phyloP scores from a whole-genome alignment of 148 eudicot genomes.

The Amaranthus cruentus region DNA sequence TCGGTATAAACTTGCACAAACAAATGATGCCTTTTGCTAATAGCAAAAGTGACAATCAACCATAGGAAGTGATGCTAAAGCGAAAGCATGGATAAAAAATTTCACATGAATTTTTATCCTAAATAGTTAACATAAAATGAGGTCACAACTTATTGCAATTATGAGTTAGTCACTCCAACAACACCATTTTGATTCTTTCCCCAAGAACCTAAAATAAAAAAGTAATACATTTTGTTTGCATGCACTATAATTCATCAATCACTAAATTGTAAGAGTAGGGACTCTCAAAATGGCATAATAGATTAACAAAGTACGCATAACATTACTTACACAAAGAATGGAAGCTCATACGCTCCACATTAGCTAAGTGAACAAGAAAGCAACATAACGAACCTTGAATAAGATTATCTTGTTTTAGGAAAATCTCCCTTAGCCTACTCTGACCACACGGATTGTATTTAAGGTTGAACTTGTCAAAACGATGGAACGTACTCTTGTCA shows the following conservation, averaged over 20 bases:
- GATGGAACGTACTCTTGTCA: conserved; percentile 99
- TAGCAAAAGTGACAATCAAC: background rate
- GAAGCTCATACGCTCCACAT: background rate
- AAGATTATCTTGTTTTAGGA: conserved; percentile 95
- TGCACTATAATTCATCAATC: no score
- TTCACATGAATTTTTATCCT: background rate
- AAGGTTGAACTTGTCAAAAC: conserved; percentile 96
- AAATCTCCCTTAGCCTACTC: conserved; percentile 98
- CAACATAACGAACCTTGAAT: conserved; percentile 70
- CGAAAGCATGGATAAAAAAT: background rate
- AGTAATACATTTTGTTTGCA: no score
- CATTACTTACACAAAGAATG: background rate
- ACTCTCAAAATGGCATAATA: no score
- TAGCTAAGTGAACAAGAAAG: conserved; percentile 7
- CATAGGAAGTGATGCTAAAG: background rate
- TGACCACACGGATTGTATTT: conserved; percentile 99
- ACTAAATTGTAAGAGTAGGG: no score
- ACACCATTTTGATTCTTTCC: no score
- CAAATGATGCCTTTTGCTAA: background rate
- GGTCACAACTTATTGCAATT: no score
- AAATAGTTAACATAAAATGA: background rate
- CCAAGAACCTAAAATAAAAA: no score
- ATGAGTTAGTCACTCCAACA: no score
- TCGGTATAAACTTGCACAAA: background rate
- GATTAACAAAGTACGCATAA: background rate